Evolutionary conservation across 345 rosid genomes (phyloP), one percentile per base, ranked within the genome.

Genomic region (Combretum micranthum): DNA sequence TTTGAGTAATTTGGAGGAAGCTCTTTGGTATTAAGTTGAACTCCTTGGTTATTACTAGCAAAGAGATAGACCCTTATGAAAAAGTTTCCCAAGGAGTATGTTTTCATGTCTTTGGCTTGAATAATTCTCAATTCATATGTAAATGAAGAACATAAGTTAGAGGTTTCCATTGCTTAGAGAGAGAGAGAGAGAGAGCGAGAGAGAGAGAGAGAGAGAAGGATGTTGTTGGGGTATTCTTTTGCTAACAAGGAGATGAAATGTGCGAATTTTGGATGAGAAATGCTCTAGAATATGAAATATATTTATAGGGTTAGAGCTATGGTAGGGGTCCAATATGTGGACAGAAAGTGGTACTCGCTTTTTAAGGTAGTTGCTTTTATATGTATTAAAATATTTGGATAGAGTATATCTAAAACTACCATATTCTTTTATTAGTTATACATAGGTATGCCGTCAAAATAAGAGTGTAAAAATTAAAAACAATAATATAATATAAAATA

Each of bases 61-160:
- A 82, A 65, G 19, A 88, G 83, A 67, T 81, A 82, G 77, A 63
- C 82, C 66, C 92, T 82, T 44, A 88, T 79, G 55, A 91, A 86
- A 52, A 88, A 53, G 50, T 26, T 57, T 25, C 69, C 79, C 10
- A 65, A 52, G 43, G 80, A 63, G 49, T 67, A 78, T 64, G 64
- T 4, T 42, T 78, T 78, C 47, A 74, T 65, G 79, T 86, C 88
- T 67, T 77, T 88, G 55, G 95, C 96, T 72, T 81, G 75, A 45
- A 71, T 20, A 72, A 92, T 74, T 56, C 59, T 77, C 56, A 92
- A 60, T 65, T 92, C 69, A 47, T 75, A 86, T 63, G 69, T 71
- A 59, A 84, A 72, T 47, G 82, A 77, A 39, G 75, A 52, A 49
- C 59, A 50, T 32, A 37, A 39, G 42, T 48, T 42, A 61, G 59